phyloP scores from a whole-genome alignment of 2,329 filamentous ascomycete species.

The Alternaria angustiovoidea region DNA sequence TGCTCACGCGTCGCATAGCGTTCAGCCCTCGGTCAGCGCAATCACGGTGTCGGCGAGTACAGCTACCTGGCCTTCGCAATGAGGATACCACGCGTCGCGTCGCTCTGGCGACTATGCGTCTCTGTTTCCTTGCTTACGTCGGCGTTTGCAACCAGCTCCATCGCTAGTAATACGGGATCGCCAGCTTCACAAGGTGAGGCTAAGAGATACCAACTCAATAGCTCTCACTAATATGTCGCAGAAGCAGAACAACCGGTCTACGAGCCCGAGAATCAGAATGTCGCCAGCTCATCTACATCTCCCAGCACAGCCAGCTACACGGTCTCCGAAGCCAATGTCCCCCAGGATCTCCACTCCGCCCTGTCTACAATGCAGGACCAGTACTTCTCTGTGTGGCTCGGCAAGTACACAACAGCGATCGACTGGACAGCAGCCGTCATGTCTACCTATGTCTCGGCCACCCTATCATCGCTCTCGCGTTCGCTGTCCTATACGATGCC shows the following conservation, averaged over 20 bases:
- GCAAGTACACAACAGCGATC: conserved; percentile 84
- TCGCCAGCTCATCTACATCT: conserved; percentile 5
- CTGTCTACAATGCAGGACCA: conserved; percentile 77
- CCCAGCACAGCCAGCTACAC: conserved; percentile 1
- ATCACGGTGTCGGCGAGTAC: neutral
- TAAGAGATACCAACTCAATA: neutral
- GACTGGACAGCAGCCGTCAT: conserved; percentile 94
- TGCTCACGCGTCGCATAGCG: conserved; percentile 2
- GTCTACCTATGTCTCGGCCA: conserved; percentile 78
- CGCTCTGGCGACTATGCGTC: conserved; percentile 7
- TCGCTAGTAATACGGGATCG: conserved; percentile 6
- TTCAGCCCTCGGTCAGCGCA: neutral
- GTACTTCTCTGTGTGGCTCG: conserved; percentile 80
- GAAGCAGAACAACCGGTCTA: conserved; percentile 16
- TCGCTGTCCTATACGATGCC: conserved; percentile 60
- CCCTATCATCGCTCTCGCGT: conserved; percentile 73
- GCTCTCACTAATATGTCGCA: conserved; percentile 14
- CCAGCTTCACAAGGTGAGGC: conserved; percentile 17
- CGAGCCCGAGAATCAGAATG: conserved; percentile 24
- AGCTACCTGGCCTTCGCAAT: neutral
- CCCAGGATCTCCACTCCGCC: conserved; percentile 59
- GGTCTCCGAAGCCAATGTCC: conserved; percentile 23
- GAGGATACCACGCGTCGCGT: conserved; percentile 9
- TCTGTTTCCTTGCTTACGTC: conserved; percentile 11
- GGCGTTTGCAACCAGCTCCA: conserved; percentile 13